Conservation (phyloP, 352 stramenopile genomes). For the Pythium chondricola region DNA sequence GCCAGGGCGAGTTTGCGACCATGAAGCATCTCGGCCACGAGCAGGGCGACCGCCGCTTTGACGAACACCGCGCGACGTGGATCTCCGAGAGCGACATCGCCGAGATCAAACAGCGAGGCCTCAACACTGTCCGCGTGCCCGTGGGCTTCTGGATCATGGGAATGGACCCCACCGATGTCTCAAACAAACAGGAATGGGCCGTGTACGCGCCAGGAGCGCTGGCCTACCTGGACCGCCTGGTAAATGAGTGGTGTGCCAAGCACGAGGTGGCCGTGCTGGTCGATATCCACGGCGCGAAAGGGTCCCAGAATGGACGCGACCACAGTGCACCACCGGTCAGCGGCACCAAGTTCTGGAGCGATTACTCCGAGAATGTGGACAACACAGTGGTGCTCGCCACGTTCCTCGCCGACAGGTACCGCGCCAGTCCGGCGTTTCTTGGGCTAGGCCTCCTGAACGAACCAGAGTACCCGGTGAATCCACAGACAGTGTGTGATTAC, state of each 20-base stretch:
- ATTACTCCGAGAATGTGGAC: conserved; percentile 52
- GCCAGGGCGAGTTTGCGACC: conserved; percentile 41
- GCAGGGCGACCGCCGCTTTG: conserved; percentile 49
- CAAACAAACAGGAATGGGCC: conserved; percentile 34
- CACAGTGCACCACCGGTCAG: conserved; percentile 41
- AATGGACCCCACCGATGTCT: conserved; percentile 34
- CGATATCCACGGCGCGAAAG: conserved; percentile 74
- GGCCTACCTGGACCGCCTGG: conserved; percentile 66
- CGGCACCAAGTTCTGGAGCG: conserved; percentile 37
- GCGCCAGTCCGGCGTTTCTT: conserved; percentile 34
- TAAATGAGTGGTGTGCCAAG: conserved; percentile 70
- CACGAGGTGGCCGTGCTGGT: conserved; percentile 65
- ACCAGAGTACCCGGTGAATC: conserved; percentile 44
- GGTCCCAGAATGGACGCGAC: conserved; percentile 77
- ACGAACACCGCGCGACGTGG: conserved; percentile 71
- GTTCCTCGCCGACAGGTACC: conserved; percentile 50
- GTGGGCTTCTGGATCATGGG: conserved; percentile 76
- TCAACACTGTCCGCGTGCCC: conserved; percentile 78
- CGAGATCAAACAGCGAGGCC: conserved; percentile 46
- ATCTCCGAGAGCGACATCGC: conserved; percentile 69
- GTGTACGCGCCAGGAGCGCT: conserved; percentile 40
- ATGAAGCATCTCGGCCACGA: conserved; percentile 46
- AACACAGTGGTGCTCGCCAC: conserved; percentile 56
- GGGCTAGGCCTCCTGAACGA: conserved; percentile 83
- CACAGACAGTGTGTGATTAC: conserved; percentile 42